phyloP scores from a whole-genome alignment of 495 filamentous ascomycete species.

The Cercophora samala region DNA sequence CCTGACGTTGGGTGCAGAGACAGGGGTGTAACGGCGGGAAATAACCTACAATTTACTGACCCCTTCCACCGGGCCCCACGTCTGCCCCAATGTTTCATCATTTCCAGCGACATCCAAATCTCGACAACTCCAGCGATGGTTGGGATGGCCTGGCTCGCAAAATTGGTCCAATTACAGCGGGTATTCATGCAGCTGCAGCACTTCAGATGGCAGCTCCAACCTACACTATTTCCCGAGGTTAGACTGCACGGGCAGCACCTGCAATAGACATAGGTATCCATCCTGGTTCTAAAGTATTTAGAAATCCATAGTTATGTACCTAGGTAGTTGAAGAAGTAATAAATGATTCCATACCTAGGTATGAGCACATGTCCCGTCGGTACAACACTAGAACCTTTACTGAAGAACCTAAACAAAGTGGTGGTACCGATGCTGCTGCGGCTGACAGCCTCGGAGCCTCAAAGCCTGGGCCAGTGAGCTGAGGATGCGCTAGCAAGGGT shows the following conservation, averaged over 20 bases:
- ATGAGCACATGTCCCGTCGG: no score
- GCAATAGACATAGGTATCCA: no score
- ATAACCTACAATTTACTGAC: constrained; percentile 4
- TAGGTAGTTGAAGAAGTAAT: no score
- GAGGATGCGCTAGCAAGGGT: constrained; percentile 16
- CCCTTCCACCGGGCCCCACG: constrained; percentile 1
- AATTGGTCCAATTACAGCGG: neutral
- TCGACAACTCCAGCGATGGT: neutral
- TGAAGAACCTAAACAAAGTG: neutral
- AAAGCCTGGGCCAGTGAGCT: constrained; percentile 4
- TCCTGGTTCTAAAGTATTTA: no score
- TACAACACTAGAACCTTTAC: no score
- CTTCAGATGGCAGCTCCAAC: neutral
- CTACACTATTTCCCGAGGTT: no score
- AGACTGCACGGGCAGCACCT: no score
- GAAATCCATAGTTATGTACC: no score
- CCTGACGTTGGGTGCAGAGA: neutral
- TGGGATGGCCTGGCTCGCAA: neutral
- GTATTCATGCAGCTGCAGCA: neutral
- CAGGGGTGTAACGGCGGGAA: neutral
- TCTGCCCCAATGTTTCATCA: neutral
- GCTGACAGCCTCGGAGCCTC: constrained; percentile 1
- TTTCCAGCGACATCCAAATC: neutral
- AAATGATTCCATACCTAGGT: no score
- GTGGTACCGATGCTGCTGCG: neutral